These are phyloP conservation scores for Clavariopsis aquatica DNA, from an alignment of 495 filamentous ascomycete genomes.

Conservation along the genomic window DNA sequence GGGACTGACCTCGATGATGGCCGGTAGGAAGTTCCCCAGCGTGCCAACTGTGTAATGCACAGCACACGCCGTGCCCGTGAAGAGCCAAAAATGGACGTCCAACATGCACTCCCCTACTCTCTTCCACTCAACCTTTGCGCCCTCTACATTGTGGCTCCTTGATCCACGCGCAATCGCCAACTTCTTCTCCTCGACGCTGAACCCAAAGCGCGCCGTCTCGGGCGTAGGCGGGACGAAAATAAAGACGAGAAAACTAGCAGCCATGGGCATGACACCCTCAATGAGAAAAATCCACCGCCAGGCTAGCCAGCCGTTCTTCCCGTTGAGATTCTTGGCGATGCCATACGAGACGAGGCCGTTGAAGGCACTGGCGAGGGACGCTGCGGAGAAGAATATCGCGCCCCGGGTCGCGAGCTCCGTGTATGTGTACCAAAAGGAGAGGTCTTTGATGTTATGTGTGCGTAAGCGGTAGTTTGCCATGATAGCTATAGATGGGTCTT, in stretches of 20 bases:
- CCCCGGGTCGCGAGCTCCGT: slow-evolving; percentile 24
- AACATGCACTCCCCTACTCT: neutral
- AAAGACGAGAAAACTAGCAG: neutral
- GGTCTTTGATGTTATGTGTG: neutral
- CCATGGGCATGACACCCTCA: slow-evolving; percentile 17
- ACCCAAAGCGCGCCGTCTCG: neutral
- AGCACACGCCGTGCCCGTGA: neutral
- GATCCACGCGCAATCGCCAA: neutral
- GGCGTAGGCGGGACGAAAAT: slow-evolving; percentile 1
- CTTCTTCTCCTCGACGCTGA: neutral
- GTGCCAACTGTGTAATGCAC: neutral
- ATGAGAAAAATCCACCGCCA: slow-evolving; percentile 22
- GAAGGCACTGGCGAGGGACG: slow-evolving; percentile 27
- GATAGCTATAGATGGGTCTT: neutral
- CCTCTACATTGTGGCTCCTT: neutral
- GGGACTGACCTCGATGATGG: neutral
- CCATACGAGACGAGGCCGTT: slow-evolving; percentile 18
- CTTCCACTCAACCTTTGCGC: neutral
- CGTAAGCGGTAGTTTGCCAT: neutral
- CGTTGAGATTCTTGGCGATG: slow-evolving; percentile 1
- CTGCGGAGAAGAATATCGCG: slow-evolving; percentile 20
- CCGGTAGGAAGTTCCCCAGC: slow-evolving; percentile 12
- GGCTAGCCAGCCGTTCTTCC: slow-evolving; percentile 13
- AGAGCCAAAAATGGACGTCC: neutral
- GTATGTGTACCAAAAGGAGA: slow-evolving; percentile 23